Percentiles rank a stretch among this genome's conserved stretches.
Conservation (phyloP, 768 basidiomycete genomes). For the Boletus rubropictus region DNA sequence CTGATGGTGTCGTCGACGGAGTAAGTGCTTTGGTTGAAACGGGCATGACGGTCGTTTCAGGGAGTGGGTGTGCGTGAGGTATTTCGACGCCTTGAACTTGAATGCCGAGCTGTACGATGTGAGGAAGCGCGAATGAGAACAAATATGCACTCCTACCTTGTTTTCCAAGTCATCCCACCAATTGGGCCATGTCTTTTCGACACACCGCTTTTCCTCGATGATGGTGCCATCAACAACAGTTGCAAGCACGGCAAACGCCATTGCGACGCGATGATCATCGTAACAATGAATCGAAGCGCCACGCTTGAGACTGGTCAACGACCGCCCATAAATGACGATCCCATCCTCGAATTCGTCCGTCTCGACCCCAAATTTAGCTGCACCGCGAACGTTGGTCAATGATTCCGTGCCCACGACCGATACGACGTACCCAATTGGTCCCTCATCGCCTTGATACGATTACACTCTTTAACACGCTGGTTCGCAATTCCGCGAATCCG, state of each 20-base stretch:
- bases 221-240: conserved; percentile 67
- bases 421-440: conserved; percentile 75
- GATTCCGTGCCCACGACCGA: no score
- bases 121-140: not conserved
- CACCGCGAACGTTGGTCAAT: not conserved
- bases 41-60: conserved; percentile 42
- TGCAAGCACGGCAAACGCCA: conserved; percentile 92
- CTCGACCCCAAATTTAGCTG: conserved; percentile 92
- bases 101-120: conserved; percentile 68
- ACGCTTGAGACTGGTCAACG: conserved; percentile 51
- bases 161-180: conserved; percentile 99
- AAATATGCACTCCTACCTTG: conserved; percentile 53
- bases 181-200: conserved; percentile 99
- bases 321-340: conserved; percentile 80
- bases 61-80: conserved; percentile 27
- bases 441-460: conserved; percentile 94
- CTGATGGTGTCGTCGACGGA: conserved; percentile 43
- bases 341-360: conserved; percentile 92
- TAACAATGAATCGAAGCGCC: conserved; percentile 91
- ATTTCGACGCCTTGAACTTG: conserved; percentile 83
- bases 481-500: conserved; percentile 94
- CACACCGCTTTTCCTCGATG: conserved; percentile 94
- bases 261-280: conserved; percentile 97
- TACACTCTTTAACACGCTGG: conserved; percentile 97
- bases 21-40: conserved; percentile 6